A percentile compares a stretch with the other conserved stretches of the same genome.
Evolutionary conservation across 495 filamentous ascomycete species (phyloP).

Genomic region (Amphirosellinia nigrospora): DNA sequence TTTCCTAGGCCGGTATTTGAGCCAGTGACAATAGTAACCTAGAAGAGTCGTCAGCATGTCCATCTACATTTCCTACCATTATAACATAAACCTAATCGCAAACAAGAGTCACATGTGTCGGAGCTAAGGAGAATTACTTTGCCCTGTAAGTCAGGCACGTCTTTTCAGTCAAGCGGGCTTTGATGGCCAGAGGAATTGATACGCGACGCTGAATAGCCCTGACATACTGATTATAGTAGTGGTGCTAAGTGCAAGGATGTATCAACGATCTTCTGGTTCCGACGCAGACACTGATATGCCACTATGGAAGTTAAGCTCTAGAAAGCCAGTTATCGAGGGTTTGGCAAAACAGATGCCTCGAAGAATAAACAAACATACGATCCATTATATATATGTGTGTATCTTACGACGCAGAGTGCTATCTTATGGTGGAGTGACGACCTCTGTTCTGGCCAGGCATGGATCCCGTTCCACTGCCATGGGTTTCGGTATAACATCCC

Average conservation of each 20-base stretch:
- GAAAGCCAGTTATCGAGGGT: neutral
- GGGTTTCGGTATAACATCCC: neutral
- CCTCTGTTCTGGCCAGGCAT: neutral
- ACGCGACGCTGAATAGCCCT: neutral
- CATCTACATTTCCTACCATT: neutral
- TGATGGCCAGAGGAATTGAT: conserved; percentile 18
- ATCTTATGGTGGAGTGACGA: neutral
- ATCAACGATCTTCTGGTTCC: neutral
- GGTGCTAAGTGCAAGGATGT: neutral
- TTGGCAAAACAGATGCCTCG: neutral
- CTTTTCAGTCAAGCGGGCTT: conserved; percentile 23
- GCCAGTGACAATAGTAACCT: conserved; percentile 57
- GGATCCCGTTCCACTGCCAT: neutral
- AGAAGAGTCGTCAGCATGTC: neutral
- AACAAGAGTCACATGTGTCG: neutral
- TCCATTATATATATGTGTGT: too few relatives aligned
- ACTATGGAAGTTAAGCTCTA: neutral
- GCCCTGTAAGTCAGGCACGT: conserved; percentile 23
- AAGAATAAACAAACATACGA: neutral
- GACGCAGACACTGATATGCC: neutral
- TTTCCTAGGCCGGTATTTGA: conserved; percentile 54
- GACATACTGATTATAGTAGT: neutral
- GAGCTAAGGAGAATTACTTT: conserved; percentile 20
- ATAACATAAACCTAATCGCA: neutral
- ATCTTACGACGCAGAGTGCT: neutral